Percentiles rank a stretch among this genome's conserved stretches.
phyloP scores from a whole-genome alignment of 371 early-diverging fungal species.

The Mortierella sp. region DNA sequence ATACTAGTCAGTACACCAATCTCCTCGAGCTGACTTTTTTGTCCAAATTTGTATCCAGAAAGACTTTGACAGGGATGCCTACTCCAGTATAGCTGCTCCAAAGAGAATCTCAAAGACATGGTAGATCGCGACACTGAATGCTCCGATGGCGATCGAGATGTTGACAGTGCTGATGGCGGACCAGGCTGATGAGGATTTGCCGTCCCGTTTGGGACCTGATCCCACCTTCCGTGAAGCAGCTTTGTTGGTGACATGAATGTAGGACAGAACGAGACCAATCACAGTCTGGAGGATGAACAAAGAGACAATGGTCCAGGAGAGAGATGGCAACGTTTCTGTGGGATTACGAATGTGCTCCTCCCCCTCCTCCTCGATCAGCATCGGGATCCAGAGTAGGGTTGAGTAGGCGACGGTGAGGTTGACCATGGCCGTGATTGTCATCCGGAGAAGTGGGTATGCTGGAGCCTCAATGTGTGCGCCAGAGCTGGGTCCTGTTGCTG shows the following conservation, averaged over 20 bases:
- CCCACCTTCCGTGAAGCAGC: background rate
- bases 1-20: background rate
- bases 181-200: background rate
- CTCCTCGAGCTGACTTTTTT: background rate
- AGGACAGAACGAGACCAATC: constrained; percentile 22
- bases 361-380: background rate
- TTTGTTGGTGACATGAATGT: constrained; percentile 8
- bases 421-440: constrained; percentile 33
- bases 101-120: constrained; percentile 44
- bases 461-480: background rate
- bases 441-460: constrained; percentile 36
- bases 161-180: constrained; percentile 22
- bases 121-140: constrained; percentile 29
- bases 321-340: constrained; percentile 27
- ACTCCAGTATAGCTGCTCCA: constrained; percentile 38
- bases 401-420: constrained; percentile 26
- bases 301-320: constrained; percentile 30
- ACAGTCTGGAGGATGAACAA: constrained; percentile 28
- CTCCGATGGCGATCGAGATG: constrained; percentile 35
- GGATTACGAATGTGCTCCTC: background rate
- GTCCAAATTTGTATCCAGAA: background rate
- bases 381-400: constrained; percentile 29
- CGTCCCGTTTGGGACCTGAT: background rate
- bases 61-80: background rate
- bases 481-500: background rate